Evolutionary conservation across 345 rosid genomes (phyloP), one percentile per base, ranked within the genome.

Genomic region (Atalantia buxifolia): DNA sequence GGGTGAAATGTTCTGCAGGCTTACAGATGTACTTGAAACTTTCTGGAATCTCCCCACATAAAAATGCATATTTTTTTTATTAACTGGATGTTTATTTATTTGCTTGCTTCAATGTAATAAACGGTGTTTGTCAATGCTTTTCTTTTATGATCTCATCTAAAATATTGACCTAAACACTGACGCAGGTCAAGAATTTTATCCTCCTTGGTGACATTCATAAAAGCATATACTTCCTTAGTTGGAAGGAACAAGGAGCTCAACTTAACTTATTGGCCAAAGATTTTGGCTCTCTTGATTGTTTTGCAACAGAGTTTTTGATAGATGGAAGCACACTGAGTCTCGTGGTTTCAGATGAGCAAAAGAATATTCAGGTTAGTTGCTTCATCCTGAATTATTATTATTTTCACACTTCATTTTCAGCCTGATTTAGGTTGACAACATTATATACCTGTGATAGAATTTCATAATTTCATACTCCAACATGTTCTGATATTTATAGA

Each of bases 231-330:
- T 96, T 96, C 81, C 94, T 96, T 78, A 92, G 87, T 83, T 96
- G 99, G 99, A 96, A 92, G 84, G 99, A 96, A 85, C 97, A 94
- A 84, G 99, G 97, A 70, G 90, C 99, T 82, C 98, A 94, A 80
- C 97, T 96, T 75, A 91, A 69, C 84, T 88, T 94, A 83, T 84
- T 96, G 86, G 97, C 98, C 78, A 96, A 96, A 86, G 99, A 96
- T 87, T 96, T 92, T 57, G 96, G 97, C 66, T 90, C 93, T 28
- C 94, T 96, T 28, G 99, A 96, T 88, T 94, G 97, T 87, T 83
- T 88, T 61, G 96, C 99, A 65, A 91, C 99, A 2, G 99, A 94
- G 85, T 96, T 96, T 89, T 85, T 96, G 85, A 96, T 96, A 82
- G 99, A 96, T 85, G 98, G 99, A 84, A 96, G 91, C 85, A 91